Percentiles rank a stretch among this genome's conserved stretches.
Evolutionary conservation across 1,284 basidiomycete genomes (phyloP).

Genomic region (Leccinum solheimii): DNA sequence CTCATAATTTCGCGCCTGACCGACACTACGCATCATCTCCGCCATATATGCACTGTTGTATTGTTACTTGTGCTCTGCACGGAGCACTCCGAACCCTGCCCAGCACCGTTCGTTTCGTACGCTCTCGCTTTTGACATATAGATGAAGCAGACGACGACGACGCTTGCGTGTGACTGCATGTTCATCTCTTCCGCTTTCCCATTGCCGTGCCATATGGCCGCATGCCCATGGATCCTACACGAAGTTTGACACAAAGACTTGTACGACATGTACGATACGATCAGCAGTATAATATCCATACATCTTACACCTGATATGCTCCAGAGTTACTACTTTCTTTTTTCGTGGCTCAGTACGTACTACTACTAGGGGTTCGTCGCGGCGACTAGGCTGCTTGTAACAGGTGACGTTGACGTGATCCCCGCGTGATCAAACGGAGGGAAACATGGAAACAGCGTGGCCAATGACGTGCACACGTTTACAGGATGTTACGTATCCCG

Average conservation of each 20-base stretch:
- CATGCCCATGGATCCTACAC: conserved; percentile 24
- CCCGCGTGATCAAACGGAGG: conserved; percentile 4
- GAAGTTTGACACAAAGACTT: conserved; percentile 17
- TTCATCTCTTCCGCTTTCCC: conserved; percentile 18
- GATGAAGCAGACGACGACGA: conserved; percentile 21
- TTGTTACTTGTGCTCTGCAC: conserved; percentile 15
- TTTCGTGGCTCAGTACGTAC: neutral
- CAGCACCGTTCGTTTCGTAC: conserved; percentile 4
- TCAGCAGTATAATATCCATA: conserved; percentile 31
- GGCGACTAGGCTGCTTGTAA: neutral
- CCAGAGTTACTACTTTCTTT: conserved; percentile 4
- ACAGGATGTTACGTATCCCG: neutral
- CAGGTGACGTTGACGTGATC: conserved; percentile 16
- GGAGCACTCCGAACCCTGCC: conserved; percentile 2
- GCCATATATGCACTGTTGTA: conserved; percentile 11
- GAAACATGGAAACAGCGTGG: conserved; percentile 14
- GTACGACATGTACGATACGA: conserved; percentile 36
- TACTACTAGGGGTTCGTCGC: neutral
- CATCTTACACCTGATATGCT: conserved; percentile 13
- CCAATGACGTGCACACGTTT: neutral
- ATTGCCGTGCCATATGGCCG: conserved; percentile 17
- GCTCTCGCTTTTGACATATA: conserved; percentile 14
- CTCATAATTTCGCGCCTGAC: conserved; percentile 19
- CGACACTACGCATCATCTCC: conserved; percentile 12
- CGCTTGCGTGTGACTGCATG: conserved; percentile 23